These are phyloP conservation scores for Termitomyces titanicus DNA, from an alignment of 768 basidiomycete species.

Conservation along the genomic window DNA sequence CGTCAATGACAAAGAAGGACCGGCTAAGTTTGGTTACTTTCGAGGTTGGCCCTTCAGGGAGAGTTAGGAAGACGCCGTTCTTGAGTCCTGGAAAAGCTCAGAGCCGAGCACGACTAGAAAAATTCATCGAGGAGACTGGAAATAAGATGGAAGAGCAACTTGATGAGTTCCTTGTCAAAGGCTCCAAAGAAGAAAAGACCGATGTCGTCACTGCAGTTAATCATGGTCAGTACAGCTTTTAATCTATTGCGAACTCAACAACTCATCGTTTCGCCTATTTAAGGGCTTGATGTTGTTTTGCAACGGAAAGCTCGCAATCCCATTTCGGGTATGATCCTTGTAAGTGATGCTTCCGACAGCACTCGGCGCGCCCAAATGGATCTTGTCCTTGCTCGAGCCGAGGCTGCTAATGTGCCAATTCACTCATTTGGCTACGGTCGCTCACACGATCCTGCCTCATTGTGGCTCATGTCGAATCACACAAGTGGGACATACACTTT, in stretches of 20 bases:
- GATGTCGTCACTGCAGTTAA: constrained; percentile 99
- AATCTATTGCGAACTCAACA: background rate
- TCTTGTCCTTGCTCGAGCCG: constrained; percentile 92
- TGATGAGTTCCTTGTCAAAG: constrained; percentile 61
- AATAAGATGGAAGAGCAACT: constrained; percentile 35
- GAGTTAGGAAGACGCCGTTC: constrained; percentile 93
- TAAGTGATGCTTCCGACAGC: constrained; percentile 90
- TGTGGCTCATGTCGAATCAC: constrained; percentile 99
- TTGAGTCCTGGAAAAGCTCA: constrained; percentile 65
- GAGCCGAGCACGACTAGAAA: constrained; percentile 65
- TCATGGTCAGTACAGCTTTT: constrained; percentile 50
- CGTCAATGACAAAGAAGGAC: constrained; percentile 72
- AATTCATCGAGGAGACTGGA: constrained; percentile 75
- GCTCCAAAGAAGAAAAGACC: constrained; percentile 87
- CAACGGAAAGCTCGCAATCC: constrained; percentile 93
- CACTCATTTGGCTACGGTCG: constrained; percentile 97
- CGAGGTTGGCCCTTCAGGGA: constrained; percentile 79
- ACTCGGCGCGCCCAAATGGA: constrained; percentile 97
- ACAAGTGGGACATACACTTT: constrained; percentile 97
- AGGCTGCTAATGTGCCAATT: constrained; percentile 95
- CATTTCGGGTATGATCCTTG: constrained; percentile 85
- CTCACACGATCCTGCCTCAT: constrained; percentile 93
- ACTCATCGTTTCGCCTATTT: constrained; percentile 6
- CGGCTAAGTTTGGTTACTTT: constrained; percentile 90
- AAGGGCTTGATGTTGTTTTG: constrained; percentile 88